Conservation (phyloP, 164 flowering plant species). For the Nymphaea thermarum region DNA sequence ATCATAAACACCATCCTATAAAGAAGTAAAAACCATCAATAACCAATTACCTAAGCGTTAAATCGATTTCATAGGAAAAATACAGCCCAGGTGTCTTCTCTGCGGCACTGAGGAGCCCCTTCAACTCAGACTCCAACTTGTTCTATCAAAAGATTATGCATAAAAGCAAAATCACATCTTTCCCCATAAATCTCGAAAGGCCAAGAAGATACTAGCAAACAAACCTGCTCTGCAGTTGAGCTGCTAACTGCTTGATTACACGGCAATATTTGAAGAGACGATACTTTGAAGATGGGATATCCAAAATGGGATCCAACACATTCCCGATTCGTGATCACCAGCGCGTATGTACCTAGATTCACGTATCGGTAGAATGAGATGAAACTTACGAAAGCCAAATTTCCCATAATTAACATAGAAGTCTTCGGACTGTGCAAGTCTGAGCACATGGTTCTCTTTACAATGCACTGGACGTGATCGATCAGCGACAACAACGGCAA, state of each 20-base stretch:
- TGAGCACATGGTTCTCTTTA: background rate
- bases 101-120: constrained; percentile 61
- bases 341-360: constrained; percentile 59
- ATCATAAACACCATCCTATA: background rate
- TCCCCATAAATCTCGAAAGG: background rate
- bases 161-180: background rate
- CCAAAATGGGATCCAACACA: constrained; percentile 87
- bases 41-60: constrained; percentile 60
- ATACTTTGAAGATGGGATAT: constrained; percentile 66
- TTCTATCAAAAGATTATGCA: constrained; percentile 41
- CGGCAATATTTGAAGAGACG: constrained; percentile 67
- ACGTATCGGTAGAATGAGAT: background rate
- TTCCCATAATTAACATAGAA: background rate
- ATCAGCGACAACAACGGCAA: background rate
- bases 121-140: constrained; percentile 80
- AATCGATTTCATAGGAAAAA: constrained; percentile 83
- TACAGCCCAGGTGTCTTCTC: constrained; percentile 78
- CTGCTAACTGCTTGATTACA: constrained; percentile 65
- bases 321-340: constrained; percentile 69
- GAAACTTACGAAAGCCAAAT: constrained; percentile 3
- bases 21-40: background rate
- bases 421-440: background rate
- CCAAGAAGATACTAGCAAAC: background rate
- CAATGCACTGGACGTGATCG: background rate
- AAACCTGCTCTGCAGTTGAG: constrained; percentile 73